A percentile compares a stretch with the other conserved stretches of the same genome.
These are phyloP conservation scores for Sphaerulina populicola DNA, from an alignment of 2,329 filamentous ascomycete genomes.

Conservation along the genomic window DNA sequence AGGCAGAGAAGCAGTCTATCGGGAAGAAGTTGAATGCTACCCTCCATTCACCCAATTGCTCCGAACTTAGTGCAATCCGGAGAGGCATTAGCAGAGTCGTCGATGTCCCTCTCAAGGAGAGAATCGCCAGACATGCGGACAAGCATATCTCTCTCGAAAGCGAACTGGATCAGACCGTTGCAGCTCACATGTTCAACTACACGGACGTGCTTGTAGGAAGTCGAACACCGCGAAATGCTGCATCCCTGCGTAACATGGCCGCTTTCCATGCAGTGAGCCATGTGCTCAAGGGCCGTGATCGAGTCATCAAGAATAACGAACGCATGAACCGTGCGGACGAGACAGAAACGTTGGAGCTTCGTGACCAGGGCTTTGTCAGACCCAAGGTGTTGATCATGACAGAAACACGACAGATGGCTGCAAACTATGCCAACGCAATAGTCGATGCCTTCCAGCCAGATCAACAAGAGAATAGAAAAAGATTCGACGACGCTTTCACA, in stretches of 20 bases:
- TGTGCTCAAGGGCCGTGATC: slow-evolving; percentile 84
- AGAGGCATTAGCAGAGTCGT: not conserved
- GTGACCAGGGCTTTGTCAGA: slow-evolving; percentile 91
- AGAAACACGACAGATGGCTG: slow-evolving; percentile 79
- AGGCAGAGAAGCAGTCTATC: slow-evolving; percentile 21
- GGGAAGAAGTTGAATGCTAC: slow-evolving; percentile 15
- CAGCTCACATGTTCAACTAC: slow-evolving; percentile 70
- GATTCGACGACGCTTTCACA: slow-evolving; percentile 77
- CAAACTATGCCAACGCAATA: slow-evolving; percentile 68
- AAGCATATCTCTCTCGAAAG: slow-evolving; percentile 50
- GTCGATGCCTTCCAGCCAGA: slow-evolving; percentile 69
- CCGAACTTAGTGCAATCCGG: slow-evolving; percentile 6
- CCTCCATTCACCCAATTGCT: slow-evolving; percentile 16
- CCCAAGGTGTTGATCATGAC: slow-evolving; percentile 88
- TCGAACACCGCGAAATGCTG: slow-evolving; percentile 60
- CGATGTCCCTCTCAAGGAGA: slow-evolving; percentile 53
- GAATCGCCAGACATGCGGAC: slow-evolving; percentile 50
- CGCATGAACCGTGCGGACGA: slow-evolving; percentile 56
- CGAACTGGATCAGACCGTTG: slow-evolving; percentile 55
- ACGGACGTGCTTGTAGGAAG: slow-evolving; percentile 70
- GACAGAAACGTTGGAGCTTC: slow-evolving; percentile 56
- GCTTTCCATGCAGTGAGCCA: slow-evolving; percentile 87
- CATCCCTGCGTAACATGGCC: slow-evolving; percentile 59
- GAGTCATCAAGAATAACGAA: slow-evolving; percentile 85
- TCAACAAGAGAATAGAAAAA: slow-evolving; percentile 88